Evolutionary conservation across 2,329 filamentous ascomycete genomes (phyloP), one percentile per base, ranked within the genome.

Genomic region (Coniochaeta sp.): DNA sequence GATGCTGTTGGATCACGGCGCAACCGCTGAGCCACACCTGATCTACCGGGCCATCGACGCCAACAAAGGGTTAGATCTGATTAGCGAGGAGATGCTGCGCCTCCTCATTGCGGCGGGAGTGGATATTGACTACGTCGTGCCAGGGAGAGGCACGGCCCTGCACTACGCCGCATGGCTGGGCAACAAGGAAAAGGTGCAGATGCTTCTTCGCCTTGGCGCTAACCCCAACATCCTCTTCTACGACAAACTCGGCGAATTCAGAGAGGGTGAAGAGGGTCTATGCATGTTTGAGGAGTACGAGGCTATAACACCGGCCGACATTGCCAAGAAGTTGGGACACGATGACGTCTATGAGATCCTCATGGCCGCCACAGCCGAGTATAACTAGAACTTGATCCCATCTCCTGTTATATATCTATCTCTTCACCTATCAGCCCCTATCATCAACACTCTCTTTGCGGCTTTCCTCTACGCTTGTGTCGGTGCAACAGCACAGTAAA

Each of bases 171-270:
- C 57, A 22, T 34, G 28, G 30, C 30, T 34, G 5, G 54, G 28
- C 38, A 50, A 34, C 26, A 47, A 58, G 26, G 57, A 44, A 22
- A 47, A 32, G 26, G 38, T 58, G 57, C 24, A 58, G 42, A 19
- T 58, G 19, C 57, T 58, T 3, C 57, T 58, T 47, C 57, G 34
- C 30, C 57, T 58, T 6, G 57, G 57, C 22, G 57, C 57, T 32
- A 34, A 58, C 50, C 40, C 57, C 22, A 47, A 28, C 57, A 58
- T 58, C 16, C 26, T 24, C 30, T 34, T 56, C 30, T 38, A 36
- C 54, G 54, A 56, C 54, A 36, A 56, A 56, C 42, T 47, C 42
- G 42, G 42, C 42, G 42, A 2, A 22, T 55, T 55, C 50, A 55
- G 26, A 55, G 50, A 55, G 17, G 50, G 50, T 32, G 50, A 55